phyloP scores from a whole-genome alignment of 352 stramenopile genomes.

The Aphanomyces cochlioides region DNA sequence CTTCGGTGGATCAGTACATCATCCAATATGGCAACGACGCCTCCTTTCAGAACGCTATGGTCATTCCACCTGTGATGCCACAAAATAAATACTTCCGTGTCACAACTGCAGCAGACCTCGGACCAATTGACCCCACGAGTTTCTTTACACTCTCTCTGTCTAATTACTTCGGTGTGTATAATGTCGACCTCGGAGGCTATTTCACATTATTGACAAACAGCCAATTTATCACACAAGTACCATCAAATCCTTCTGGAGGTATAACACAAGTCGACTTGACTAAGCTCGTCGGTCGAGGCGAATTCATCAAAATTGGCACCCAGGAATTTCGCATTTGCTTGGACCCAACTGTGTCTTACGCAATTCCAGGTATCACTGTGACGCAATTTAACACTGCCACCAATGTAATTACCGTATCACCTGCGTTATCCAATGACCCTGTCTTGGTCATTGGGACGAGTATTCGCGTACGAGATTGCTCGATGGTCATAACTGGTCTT shows the following conservation, averaged over 20 bases:
- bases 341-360: conserved; percentile 49
- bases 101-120: conserved; percentile 62
- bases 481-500: conserved; percentile 18
- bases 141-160: conserved; percentile 58
- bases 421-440: conserved; percentile 34
- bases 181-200: conserved; percentile 45
- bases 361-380: conserved; percentile 41
- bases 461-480: conserved; percentile 4
- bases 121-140: conserved; percentile 53
- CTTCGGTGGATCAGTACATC: conserved; percentile 51
- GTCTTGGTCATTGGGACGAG: conserved; percentile 36
- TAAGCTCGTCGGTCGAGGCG: conserved; percentile 49
- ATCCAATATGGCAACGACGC: conserved; percentile 45
- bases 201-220: conserved; percentile 39
- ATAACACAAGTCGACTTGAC: conserved; percentile 42
- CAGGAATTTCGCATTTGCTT: conserved; percentile 60
- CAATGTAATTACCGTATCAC: conserved; percentile 43
- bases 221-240: conserved; percentile 52
- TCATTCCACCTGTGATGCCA: conserved; percentile 32
- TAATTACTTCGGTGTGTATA: conserved; percentile 52
- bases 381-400: conserved; percentile 36
- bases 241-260: conserved; percentile 38
- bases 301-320: conserved; percentile 60
- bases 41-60: conserved; percentile 35
- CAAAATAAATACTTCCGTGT: conserved; percentile 56